These are phyloP conservation scores for Suhomyces choctaworum DNA, from an alignment of 1,139 yeast genomes.

Conservation along the genomic window DNA sequence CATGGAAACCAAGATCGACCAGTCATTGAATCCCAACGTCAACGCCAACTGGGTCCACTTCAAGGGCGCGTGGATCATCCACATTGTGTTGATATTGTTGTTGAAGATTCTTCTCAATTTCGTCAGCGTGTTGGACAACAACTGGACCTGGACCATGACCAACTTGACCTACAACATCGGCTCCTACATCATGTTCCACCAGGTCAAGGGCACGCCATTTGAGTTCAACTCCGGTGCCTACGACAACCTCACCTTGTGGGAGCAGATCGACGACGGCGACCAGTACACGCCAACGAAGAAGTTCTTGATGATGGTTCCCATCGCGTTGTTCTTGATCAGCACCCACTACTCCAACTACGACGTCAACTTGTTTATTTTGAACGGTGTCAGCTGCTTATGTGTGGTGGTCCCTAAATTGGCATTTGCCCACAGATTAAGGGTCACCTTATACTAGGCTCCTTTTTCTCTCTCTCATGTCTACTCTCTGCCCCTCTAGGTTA, in stretches of 20 bases:
- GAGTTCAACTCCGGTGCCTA: slow-evolving; percentile 96
- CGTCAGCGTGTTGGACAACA: slow-evolving; percentile 67
- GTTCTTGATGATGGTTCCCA: slow-evolving; percentile 87
- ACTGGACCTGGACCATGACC: slow-evolving; percentile 92
- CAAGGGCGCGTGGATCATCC: slow-evolving; percentile 95
- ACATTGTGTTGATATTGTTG: slow-evolving; percentile 74
- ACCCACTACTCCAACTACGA: slow-evolving; percentile 92
- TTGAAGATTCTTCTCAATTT: slow-evolving; percentile 77
- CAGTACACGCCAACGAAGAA: slow-evolving; percentile 96
- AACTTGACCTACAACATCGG: slow-evolving; percentile 89
- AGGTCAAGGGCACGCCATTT: slow-evolving; percentile 94
- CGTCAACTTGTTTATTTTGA: slow-evolving; percentile 72
- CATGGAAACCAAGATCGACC: slow-evolving; percentile 89
- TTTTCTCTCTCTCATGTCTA: no score
- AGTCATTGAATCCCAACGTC: slow-evolving; percentile 81
- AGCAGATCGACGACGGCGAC: slow-evolving; percentile 95
- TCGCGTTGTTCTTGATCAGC: slow-evolving; percentile 77
- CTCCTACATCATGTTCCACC: slow-evolving; percentile 93
- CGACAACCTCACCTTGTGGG: slow-evolving; percentile 98
- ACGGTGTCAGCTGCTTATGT: slow-evolving; percentile 75
- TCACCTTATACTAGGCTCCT: slow-evolving; percentile 43
- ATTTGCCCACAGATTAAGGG: slow-evolving; percentile 72
- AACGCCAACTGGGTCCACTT: slow-evolving; percentile 96
- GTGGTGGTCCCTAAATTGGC: slow-evolving; percentile 92
- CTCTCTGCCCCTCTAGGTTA: no score